Base-by-base conservation (phyloP, 768 basidiomycete genomes). In the Crepidotus variabilis region DNA sequence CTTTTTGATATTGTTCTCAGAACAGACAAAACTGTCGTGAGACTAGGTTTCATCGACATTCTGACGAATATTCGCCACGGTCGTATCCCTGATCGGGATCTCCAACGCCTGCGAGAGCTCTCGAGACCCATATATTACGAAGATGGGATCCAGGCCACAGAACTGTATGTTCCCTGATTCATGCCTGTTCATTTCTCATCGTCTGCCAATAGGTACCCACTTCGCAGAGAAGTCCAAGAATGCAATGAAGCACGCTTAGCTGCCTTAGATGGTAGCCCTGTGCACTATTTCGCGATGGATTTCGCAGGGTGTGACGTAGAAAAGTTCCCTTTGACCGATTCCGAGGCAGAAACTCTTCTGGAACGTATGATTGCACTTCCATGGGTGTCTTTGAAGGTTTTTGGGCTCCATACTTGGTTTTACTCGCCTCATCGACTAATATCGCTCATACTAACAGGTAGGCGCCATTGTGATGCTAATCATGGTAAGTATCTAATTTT, bases 31-130 rank as follows among this genome's bases (percentile, higher is more conserved):
- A 20, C 18, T n/a, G 21, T 23, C 36, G 16, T 22, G 39, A 28
- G 3, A 28, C 35, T 53, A 90, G 91, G 76, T 20, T 94, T 96
- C 68, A 80, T 96, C 50, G 78, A 87, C 65, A 90, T 96, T 76
- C 76, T 97, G 54, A 90, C 92, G 61, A 85, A 92, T 64, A 94
- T 96, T 88, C 83, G 94, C 16, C 83, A 84, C 54, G 94, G 92
- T 0, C 68, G 63, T 6, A 70, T 94, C 28, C 76, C 79, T 0
- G 59, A 67, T 1, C 61, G 71, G 13, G 89, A 91, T 11, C 79
- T 89, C 52, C 45, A 61, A 21, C 75, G 71, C 45, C 85, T 95
- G 66, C 73, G 69, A 51, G 63, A 69, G 1, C 73, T 95, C 11
- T 73, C 78, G 5, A 75, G 92, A 24, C 75, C 80, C 20, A 76